phyloP scores from a whole-genome alignment of 2,329 filamentous ascomycete species.

The Periconia sp. region DNA sequence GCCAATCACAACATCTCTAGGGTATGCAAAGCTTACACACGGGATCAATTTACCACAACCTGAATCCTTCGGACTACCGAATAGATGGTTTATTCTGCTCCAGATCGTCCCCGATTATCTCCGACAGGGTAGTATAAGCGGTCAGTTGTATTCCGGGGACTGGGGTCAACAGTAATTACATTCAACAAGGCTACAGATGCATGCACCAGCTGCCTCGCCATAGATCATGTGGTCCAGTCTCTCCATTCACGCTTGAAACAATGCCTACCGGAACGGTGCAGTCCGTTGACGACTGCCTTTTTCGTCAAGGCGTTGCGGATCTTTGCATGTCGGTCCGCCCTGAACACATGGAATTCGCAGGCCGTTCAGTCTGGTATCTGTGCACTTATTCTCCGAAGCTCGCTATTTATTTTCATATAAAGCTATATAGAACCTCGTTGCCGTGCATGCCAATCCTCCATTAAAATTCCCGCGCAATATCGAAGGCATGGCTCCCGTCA shows the following conservation, averaged over 20 bases:
- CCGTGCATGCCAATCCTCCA: too few species aligned
- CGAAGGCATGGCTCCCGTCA: conserved; percentile 17
- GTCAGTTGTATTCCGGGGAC: not conserved
- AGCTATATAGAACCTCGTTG: not conserved
- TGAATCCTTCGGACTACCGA: conserved; percentile 3
- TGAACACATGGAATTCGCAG: too few species aligned
- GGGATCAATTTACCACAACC: not conserved
- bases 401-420: conserved; percentile 1
- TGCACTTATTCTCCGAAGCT: too few species aligned
- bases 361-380: too few species aligned
- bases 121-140: not conserved
- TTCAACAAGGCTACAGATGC: too few species aligned
- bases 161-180: too few species aligned
- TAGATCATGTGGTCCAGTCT: not conserved
- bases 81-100: not conserved
- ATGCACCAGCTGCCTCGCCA: not conserved
- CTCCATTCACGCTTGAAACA: not conserved
- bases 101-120: not conserved
- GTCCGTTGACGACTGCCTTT: not conserved
- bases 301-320: not conserved
- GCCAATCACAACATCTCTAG: conserved; percentile 2
- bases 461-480: conserved; percentile 2
- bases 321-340: too few species aligned
- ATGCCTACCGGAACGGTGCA: not conserved
- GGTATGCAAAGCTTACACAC: not conserved